A percentile compares a stretch with the other conserved stretches of the same genome.
phyloP scores from a whole-genome alignment of 148 eudicot genomes.

The Fagopyrum homotropicum region DNA sequence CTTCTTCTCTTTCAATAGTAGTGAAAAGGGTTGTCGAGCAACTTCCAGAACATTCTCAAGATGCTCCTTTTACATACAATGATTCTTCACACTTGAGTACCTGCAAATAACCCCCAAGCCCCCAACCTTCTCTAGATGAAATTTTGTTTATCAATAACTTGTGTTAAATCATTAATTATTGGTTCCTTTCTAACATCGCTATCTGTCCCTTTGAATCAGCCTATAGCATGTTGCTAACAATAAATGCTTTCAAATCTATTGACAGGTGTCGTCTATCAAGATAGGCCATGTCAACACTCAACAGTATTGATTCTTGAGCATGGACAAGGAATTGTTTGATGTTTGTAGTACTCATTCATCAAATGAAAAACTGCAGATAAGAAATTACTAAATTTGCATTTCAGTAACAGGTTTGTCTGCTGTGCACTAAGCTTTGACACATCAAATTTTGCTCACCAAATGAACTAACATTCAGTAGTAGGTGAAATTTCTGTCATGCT shows the following conservation, averaged over 20 bases:
- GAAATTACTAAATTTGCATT: neutral
- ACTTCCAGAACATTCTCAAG: constrained; percentile 7
- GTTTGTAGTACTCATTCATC: neutral
- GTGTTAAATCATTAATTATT: neutral
- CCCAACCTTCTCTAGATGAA: too few relatives aligned
- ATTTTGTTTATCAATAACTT: neutral
- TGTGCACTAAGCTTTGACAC: neutral
- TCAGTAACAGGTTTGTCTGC: neutral
- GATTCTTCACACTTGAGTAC: neutral
- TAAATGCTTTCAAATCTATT: neutral
- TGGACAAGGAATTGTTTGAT: neutral
- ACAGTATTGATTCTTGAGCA: neutral
- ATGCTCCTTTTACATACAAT: neutral
- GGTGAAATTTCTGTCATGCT: neutral
- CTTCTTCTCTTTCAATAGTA: neutral
- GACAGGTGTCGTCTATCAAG: neutral
- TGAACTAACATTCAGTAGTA: neutral
- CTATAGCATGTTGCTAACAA: neutral
- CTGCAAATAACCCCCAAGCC: too few relatives aligned
- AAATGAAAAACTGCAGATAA: neutral
- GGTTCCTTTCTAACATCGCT: neutral
- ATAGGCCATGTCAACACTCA: neutral
- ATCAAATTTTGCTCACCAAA: neutral
- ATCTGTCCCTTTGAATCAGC: neutral
- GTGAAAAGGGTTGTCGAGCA: neutral